A percentile compares a stretch with the other conserved stretches of the same genome.
phyloP scores from a whole-genome alignment of 1,139 yeast species.

The Zygotorulaspora mrakii region DNA sequence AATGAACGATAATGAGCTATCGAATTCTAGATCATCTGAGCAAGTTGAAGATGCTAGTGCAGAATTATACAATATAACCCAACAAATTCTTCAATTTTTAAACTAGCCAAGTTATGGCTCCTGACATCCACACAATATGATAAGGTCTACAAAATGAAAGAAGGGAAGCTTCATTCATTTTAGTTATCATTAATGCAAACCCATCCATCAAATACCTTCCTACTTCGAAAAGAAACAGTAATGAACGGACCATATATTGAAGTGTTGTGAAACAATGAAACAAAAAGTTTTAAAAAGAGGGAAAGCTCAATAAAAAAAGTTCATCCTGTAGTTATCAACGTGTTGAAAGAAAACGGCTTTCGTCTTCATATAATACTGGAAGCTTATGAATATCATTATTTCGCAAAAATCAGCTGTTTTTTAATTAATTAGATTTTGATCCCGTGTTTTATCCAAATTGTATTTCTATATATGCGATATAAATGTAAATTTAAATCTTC shows the following conservation, averaged over 20 bases:
- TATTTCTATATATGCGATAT: not conserved
- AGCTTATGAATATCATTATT: too few species aligned
- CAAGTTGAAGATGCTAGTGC: slow-evolving; percentile 58
- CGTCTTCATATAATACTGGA: too few species aligned
- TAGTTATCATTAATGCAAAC: not conserved
- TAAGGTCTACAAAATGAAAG: not conserved
- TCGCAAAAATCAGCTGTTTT: too few species aligned
- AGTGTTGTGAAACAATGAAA: too few species aligned
- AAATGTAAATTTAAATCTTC: not conserved
- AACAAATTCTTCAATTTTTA: slow-evolving; percentile 57
- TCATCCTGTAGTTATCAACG: too few species aligned
- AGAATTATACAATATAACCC: slow-evolving; percentile 73
- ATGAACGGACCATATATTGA: too few species aligned
- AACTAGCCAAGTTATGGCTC: too few species aligned
- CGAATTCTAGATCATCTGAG: slow-evolving; percentile 30
- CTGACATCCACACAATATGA: too few species aligned
- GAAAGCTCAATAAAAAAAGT: too few species aligned
- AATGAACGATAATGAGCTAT: slow-evolving; percentile 36
- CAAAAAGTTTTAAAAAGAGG: too few species aligned
- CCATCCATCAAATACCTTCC: not conserved
- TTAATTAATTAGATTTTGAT: not conserved
- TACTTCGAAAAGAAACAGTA: not conserved
- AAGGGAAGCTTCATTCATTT: not conserved
- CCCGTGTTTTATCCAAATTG: not conserved
- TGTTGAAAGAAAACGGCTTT: not conserved